Base-by-base conservation (phyloP, 2,329 filamentous ascomycete species). In the Aphanocladium album region DNA sequence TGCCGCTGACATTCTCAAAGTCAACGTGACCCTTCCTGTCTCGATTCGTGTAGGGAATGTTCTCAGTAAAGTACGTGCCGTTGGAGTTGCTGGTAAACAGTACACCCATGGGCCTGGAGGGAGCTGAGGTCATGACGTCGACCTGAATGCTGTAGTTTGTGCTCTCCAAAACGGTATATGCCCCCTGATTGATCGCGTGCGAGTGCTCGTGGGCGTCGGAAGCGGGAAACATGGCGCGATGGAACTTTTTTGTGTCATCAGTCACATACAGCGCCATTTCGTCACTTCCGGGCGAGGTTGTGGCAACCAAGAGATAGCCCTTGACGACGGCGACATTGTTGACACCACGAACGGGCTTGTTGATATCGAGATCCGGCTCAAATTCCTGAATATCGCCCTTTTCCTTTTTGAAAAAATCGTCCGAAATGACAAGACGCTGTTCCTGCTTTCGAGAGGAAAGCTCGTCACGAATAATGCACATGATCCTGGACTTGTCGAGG, bases 61-160 rank as follows among this genome's bases (percentile, higher is more conserved):
- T 98, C 69, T 89, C 87, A 2, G 90, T 95, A 72, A 98, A 99
- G 74, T 93, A 97, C 2, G 92, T 97, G 63, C 95, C 95, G 71
- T 98, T 96, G 35, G 93, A 98, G 72, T 99, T 99, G 71, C 93
- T 98, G 6, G 92, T 96, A 70, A 97, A 93, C 60, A 99, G 80
- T 12, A 89, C 87, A 37, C 95, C 96, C 84, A 96, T 93, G 0
- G 89, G 84, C 41, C 83, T 84, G 1, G 81, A 83, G 14, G 82
- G 82, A 49, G 78, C 79, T 43, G 80, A 80, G 1, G 89, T 91
- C 83, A 93, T 88, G 64, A 98, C 93, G 73, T 98, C 93, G 60
- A 99, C 87, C 75, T 98, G 93, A 67, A 99, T 92, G 77, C 93
- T 97, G 79, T 99, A 97, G 71, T 96, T 93, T 46, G 95, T 98